Base-by-base conservation (phyloP, 148 eudicot species). In the Gaultheria prostrata region DNA sequence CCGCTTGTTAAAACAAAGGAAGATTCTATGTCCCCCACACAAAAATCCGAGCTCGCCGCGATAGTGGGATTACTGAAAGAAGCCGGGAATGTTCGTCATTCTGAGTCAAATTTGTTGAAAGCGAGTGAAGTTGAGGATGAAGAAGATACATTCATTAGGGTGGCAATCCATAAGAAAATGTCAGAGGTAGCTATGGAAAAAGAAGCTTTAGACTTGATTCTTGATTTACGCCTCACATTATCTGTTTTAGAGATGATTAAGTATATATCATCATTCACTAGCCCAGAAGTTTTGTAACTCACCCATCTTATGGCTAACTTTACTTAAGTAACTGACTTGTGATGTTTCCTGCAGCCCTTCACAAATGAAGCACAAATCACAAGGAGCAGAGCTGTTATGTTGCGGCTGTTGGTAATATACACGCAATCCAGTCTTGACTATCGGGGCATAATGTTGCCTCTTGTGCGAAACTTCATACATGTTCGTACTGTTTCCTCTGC, bases 161-260 rank as follows among this genome's bases (percentile, higher is more conserved):
- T 65, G 18, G 75, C 43, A 24, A 26, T 46, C 32, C 83, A 80
- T 75, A 65, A 53, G 75, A 18, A 80, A 28, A 45, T 24, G 6
- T 1, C 14, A 45, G 35, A 80, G 82, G 82, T 80, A 76, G 49
- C 78, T n/a, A 45, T n/a, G 48, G n/a, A 8, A 71, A 69, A 69
- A 18, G 13, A 69, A 69, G 73, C 73, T n/a, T 65, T 65, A n/a
- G 2, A 33, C 57, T 65, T 65, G 14, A 24, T 65, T 26, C 33
- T 26, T 9, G 18, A 0, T 3, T 26, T 65, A 57, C 71, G 8
- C 30, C 33, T 24, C 10, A 26, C n/a, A 11, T 69, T n/a, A 12
- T 69, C 1, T 8, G 2, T 53, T 65, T 26, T 53, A 17, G 13
- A 1, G 73, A 30, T 28, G 30, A 3, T 69, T 69, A 13, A 28